Evolutionary conservation across 176 grass and related monocot genomes (phyloP).

Genomic region (Carex cristatella): DNA sequence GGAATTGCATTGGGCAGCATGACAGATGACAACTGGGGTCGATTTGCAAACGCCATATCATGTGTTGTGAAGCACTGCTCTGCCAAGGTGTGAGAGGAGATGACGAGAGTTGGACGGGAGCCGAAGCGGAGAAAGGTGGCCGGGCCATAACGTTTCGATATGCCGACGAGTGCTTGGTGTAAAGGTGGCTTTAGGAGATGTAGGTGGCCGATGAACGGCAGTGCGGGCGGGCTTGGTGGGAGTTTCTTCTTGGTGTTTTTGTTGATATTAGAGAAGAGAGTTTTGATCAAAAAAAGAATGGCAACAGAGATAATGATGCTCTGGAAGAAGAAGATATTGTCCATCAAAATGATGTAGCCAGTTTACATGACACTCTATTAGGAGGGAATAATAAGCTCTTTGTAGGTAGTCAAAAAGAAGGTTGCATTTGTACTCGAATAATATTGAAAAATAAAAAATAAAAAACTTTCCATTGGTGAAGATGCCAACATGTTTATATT

Average conservation of each 20-base stretch:
- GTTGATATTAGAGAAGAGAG: not conserved
- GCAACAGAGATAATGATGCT: not conserved
- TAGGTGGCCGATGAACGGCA: constrained; percentile 46
- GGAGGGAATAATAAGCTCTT: too few species aligned
- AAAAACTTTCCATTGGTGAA: too few species aligned
- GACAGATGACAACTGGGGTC: constrained; percentile 32
- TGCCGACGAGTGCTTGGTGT: constrained; percentile 28
- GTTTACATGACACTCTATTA: not conserved
- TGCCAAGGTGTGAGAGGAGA: constrained; percentile 25
- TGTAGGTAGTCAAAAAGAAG: too few species aligned
- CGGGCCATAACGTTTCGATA: constrained; percentile 31
- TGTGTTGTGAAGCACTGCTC: constrained; percentile 45
- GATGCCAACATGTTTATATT: too few species aligned
- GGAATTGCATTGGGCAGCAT: constrained; percentile 29
- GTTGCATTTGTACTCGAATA: too few species aligned
- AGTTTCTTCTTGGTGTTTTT: constrained; percentile 12
- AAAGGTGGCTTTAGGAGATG: constrained; percentile 57
- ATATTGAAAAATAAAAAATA: too few species aligned
- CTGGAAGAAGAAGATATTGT: not conserved
- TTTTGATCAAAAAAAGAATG: not conserved
- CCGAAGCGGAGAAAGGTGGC: constrained; percentile 47
- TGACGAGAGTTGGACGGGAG: constrained; percentile 32
- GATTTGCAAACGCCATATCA: constrained; percentile 59
- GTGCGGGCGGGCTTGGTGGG: constrained; percentile 33
- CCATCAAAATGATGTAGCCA: not conserved